Evolutionary conservation across 2,329 filamentous ascomycete genomes (phyloP).

Genomic region (Fusarium sp.): DNA sequence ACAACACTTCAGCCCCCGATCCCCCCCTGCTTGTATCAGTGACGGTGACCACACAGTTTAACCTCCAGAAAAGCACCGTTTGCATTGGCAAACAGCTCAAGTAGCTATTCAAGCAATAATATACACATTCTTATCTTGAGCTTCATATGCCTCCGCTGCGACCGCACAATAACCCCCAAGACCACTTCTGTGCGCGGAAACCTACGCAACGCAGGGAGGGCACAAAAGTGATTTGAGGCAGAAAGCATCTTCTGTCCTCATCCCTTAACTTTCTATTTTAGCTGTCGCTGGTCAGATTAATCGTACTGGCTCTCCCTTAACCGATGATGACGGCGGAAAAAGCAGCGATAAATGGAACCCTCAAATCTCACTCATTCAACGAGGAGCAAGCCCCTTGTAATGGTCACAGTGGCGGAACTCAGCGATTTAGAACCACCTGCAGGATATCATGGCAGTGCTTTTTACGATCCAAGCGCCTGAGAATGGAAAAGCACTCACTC

Average conservation of each 20-base stretch:
- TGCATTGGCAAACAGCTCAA: conserved; percentile 2
- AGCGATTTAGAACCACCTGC: conserved; percentile 23
- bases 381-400: conserved; percentile 33
- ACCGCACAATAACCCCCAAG: conserved; percentile 16
- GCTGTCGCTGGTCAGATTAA: conserved; percentile 2
- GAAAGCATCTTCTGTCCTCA: neutral
- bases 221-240: neutral
- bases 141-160: conserved; percentile 34
- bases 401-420: conserved; percentile 40
- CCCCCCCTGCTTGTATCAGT: conserved; percentile 9
- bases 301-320: conserved; percentile 29
- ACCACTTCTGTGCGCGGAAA: conserved; percentile 7
- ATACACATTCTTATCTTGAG: conserved; percentile 17
- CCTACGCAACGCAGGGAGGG: neutral
- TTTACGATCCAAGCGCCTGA: neutral
- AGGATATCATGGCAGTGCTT: conserved; percentile 32
- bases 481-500: neutral
- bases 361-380: conserved; percentile 18
- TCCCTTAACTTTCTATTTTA: conserved; percentile 7
- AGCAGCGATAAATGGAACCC: conserved; percentile 33
- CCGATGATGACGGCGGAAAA: conserved; percentile 30
- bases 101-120: conserved; percentile 18
- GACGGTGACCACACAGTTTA: conserved; percentile 12
- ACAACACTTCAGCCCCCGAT: conserved; percentile 27
- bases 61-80: conserved; percentile 1